Evolutionary conservation across 805 yeast genomes (phyloP).

Genomic region (Candida gorgasii): DNA sequence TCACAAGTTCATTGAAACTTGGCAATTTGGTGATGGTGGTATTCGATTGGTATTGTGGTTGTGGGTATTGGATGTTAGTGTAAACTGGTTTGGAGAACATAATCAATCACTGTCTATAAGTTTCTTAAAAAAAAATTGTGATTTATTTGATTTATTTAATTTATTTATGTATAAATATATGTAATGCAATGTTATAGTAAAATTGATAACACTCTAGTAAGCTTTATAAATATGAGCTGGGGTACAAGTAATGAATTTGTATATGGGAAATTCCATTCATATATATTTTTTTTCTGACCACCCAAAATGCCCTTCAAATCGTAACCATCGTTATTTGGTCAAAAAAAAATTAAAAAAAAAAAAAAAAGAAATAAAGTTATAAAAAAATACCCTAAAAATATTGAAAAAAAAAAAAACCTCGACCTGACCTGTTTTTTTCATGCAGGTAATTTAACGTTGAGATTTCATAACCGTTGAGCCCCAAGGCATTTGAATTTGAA

Average conservation of each 20-base stretch:
- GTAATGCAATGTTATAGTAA: background rate
- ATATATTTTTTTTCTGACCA: slow-evolving; percentile 1
- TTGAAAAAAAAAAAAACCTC: background rate
- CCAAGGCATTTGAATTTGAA: slow-evolving; percentile 1
- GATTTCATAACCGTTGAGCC: slow-evolving; percentile 3
- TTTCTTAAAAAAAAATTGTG: no score
- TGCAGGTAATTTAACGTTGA: slow-evolving; percentile 9
- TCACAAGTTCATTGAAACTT: slow-evolving; percentile 34
- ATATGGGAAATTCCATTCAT: slow-evolving; percentile 1
- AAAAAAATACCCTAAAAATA: slow-evolving; percentile 4
- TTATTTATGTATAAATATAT: background rate
- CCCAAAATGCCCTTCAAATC: background rate
- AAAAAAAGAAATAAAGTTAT: background rate
- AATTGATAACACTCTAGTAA: background rate
- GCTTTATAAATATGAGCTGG: background rate
- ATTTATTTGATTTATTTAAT: no score
- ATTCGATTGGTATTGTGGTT: slow-evolving; percentile 17
- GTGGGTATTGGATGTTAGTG: slow-evolving; percentile 18
- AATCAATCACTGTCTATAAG: no score
- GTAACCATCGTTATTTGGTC: slow-evolving; percentile 1
- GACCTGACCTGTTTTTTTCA: background rate
- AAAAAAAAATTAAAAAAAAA: background rate
- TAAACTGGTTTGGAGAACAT: slow-evolving; percentile 20
- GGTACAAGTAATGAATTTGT: background rate
- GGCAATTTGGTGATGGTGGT: slow-evolving; percentile 22